These are phyloP conservation scores for Raphanus sativus DNA, from an alignment of 345 rosid species.

Conservation along the genomic window DNA sequence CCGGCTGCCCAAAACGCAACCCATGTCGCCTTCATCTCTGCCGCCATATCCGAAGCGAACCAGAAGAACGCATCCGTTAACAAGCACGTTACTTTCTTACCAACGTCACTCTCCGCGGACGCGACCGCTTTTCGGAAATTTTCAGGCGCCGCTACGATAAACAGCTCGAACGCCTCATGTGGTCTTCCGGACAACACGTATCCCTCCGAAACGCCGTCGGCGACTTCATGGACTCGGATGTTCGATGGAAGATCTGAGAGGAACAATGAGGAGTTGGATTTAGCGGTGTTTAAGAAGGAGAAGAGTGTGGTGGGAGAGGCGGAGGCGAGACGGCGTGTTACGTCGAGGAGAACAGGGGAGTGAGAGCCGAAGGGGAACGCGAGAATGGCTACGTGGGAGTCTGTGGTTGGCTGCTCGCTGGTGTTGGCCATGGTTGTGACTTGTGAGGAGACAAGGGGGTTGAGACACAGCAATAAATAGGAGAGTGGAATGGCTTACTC, in stretches of 20 bases:
- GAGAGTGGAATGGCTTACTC: background rate
- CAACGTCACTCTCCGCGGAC: constrained; percentile 43
- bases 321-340: constrained; percentile 46
- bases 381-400: constrained; percentile 50
- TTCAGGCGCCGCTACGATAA: constrained; percentile 42
- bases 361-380: constrained; percentile 67
- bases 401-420: background rate
- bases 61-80: constrained; percentile 58
- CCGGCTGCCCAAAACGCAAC: constrained; percentile 44
- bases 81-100: constrained; percentile 45
- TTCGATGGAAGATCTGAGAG: constrained; percentile 33
- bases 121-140: constrained; percentile 39
- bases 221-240: constrained; percentile 41
- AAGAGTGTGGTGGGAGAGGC: constrained; percentile 45
- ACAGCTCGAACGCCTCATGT: constrained; percentile 48
- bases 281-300: constrained; percentile 53
- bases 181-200: constrained; percentile 37
- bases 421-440: background rate
- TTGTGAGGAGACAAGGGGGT: background rate
- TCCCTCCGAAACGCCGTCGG: constrained; percentile 36
- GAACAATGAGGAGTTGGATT: constrained; percentile 44
- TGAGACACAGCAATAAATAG: background rate
- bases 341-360: constrained; percentile 46
- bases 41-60: constrained; percentile 46
- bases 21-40: constrained; percentile 48